Evolutionary conservation across 2,329 filamentous ascomycete genomes (phyloP), one percentile per base, ranked within the genome.

Genomic region (Lojkania enalia): DNA sequence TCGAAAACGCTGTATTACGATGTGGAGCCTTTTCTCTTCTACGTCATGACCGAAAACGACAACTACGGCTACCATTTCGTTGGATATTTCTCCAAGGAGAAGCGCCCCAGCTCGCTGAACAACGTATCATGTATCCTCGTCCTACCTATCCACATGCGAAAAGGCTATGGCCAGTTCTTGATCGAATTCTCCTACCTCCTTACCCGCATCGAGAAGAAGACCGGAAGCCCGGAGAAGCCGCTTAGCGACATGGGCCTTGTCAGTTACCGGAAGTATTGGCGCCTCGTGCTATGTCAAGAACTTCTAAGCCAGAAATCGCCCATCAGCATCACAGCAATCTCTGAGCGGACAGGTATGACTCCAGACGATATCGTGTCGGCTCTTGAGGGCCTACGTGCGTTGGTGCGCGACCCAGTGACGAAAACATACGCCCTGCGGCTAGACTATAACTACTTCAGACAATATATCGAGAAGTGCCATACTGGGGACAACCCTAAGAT

Each of bases 61-160:
- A 87, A 94, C 44, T 82, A 86, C 14, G 92, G 92, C 14, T 96
- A 94, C 64, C 94, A 96, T 66, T 94, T 99, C 57, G 92, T 97
- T 19, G 94, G 94, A n/a, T 99, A 99, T 66, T 99, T 99, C 62
- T 97, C 94, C 39, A 99, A 99, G 69, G 94, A 99, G 73, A 99
- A 99, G 73, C 81, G 95, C 32, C 87, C 90, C 2, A 92, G 89
- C 69, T 95, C 90, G 49, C 86, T 91, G 58, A 97, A 99, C 70
- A 99, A 99, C 55, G 94, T 99, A 36, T 96, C 90, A 6, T 99
- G 94, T 70, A 99, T 99, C 57, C 75, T 99, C 36, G 96, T 95
- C 3, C 76, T 99, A 29, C 94, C 94, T 0, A 96, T 97, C 42
- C 94, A 97, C 65, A 92, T 96, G 73, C 86, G 95, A 43, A 96